Base-by-base conservation (phyloP, 1,284 basidiomycete species). In the Quambalaria eucalypti region DNA sequence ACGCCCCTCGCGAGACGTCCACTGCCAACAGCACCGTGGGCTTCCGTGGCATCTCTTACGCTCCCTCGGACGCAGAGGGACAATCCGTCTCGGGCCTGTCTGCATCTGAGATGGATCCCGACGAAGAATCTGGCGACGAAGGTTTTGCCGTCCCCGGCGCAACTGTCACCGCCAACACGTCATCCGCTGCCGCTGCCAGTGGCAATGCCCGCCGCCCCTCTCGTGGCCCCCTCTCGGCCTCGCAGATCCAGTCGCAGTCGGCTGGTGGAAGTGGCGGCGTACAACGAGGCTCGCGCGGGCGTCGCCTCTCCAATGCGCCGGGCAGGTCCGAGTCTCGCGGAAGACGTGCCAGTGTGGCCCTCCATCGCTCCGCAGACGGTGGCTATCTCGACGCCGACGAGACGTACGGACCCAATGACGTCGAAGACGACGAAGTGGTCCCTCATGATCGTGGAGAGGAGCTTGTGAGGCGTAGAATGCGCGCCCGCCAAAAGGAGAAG, bases 401-500 rank as follows among this genome's bases (percentile, higher is more conserved):
- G 8, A 52, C 64, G 25, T 69, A 48, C 50, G 67, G 64, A 19
- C 65, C 63, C 30, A 48, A 63, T 25, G 58, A 60, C 28, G 67
- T 63, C 9, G 73, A 76, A 25, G 80, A 81, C 53, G 81, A 82
- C 56, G 81, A 80, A 56, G 76, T 77, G 8, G 66, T 76, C 42
- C 72, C 76, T 9, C 68, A 74, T 31, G 82, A 83, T 64, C 73
- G 81, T 26, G 82, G 82, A 7, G 80, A 81, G 56, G 79, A 79
- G 61, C 78, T 83, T 8, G 79, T 83, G 54, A 73, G 79, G 33
- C 74, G 78, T 39, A 68, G 82, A 28, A 79, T 80, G 73, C 78
- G 77, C 59, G 80, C 80, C 52, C 68, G 81, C 14, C 69, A 74
- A 52, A 57, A 66, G 28, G 71, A 76, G 44, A 75, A 75, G 57